Evolutionary conservation across 192 early-diverging fungal species (phyloP), one percentile per base, ranked within the genome.

Genomic region (Geranomyces michiganensis): DNA sequence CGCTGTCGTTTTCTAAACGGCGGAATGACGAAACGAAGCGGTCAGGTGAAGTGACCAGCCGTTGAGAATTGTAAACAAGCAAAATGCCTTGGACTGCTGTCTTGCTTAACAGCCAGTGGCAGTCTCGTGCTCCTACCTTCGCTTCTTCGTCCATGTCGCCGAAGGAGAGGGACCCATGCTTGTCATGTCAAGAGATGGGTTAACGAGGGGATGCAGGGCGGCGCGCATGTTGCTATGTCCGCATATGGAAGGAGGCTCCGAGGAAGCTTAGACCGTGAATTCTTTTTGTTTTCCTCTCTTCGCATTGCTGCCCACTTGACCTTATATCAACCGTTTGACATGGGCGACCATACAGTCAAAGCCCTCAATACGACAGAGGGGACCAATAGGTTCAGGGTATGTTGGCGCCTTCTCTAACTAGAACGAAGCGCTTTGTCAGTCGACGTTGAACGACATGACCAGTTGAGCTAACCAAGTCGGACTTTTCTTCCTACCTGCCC

Each of bases 221-320:
- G n/a, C n/a, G n/a, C n/a, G n/a, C n/a, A n/a, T 41, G 36, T 41
- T 41, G 36, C 3, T 41, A 41, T 41, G 36, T 7, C 36, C 36
- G 36, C 36, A 7, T 41, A 7, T 41, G 36, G 10, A 7, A 7
- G 36, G 10, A 10, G 36, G 5, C 36, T 41, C 36, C 36, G 36
- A n/a, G n/a, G 36, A 3, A 7, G 36, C 36, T 41, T 10, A 3
- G 36, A 3, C 5, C 36, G 36, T 41, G 36, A 41, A 41, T 93
- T 94, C 53, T 87, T 80, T 73, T 90, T 92, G 91, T 96, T 93
- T 64, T 92, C 91, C 82, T 92, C 82, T 78, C 85, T 72, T 82
- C 80, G 60, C 74, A 75, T 71, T 75, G 76, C 77, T 82, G 92
- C 84, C 71, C 85, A 89, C 88, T 72, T 90, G 76, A 41, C 36